Evolutionary conservation across 441 rosid species (phyloP).

Genomic region (Adansonia madagascariensis): DNA sequence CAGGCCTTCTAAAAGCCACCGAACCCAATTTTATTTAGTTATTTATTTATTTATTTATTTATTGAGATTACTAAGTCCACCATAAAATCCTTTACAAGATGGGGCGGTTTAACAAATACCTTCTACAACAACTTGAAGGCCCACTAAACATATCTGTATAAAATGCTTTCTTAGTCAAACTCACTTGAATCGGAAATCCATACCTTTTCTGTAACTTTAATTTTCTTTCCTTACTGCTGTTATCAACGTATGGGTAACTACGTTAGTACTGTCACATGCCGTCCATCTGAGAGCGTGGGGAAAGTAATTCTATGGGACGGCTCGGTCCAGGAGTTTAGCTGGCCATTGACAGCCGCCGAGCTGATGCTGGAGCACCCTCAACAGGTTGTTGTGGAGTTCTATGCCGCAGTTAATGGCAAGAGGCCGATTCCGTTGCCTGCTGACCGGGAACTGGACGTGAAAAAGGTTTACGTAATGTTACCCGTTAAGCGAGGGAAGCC

Average conservation of each 20-base stretch:
- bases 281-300: slow-evolving; percentile 35
- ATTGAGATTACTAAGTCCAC: slow-evolving; percentile 46
- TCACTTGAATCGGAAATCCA: not conserved
- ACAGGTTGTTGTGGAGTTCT: slow-evolving; percentile 76
- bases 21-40: slow-evolving; percentile 28
- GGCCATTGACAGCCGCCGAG: slow-evolving; percentile 69
- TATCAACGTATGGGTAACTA: slow-evolving; percentile 53
- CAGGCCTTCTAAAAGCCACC: slow-evolving; percentile 33
- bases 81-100: slow-evolving; percentile 46
- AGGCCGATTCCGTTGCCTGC: slow-evolving; percentile 75
- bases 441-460: slow-evolving; percentile 61
- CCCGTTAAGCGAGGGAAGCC: slow-evolving; percentile 66
- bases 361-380: slow-evolving; percentile 83
- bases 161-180: not conserved
- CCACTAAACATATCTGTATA: slow-evolving; percentile 6
- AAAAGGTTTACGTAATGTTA: slow-evolving; percentile 67
- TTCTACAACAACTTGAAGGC: slow-evolving; percentile 19
- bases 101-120: slow-evolving; percentile 83
- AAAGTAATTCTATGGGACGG: slow-evolving; percentile 75
- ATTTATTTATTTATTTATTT: not conserved
- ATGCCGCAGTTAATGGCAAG: slow-evolving; percentile 39
- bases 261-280: slow-evolving; percentile 33
- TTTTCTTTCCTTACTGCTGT: not conserved
- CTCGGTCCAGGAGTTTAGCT: slow-evolving; percentile 52
- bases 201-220: not conserved